Evolutionary conservation across 495 filamentous ascomycete species (phyloP), one percentile per base, ranked within the genome.

Genomic region (Geopyxis carbonaria): DNA sequence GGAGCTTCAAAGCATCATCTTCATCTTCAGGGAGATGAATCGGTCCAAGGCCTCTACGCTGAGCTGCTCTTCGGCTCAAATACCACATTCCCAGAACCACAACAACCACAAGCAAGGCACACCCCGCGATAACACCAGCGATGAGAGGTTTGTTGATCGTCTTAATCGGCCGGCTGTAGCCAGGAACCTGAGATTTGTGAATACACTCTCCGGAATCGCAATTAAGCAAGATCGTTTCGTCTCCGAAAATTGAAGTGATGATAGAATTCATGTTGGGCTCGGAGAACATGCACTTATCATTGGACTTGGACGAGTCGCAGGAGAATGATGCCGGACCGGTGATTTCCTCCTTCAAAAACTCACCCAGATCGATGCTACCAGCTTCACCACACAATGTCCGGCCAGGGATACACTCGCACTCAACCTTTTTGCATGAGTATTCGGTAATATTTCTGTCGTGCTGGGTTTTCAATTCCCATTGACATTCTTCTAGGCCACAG

Each of bases 81-180:
- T 86, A 92, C 86, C 87, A 97, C 15, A 92, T 70, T 5, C 72
- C 49, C 21, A 95, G 59, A 37, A 94, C 80, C 28, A 82, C 73
- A 5, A 72, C 76, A 16, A 94, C 84, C 5, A 95, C 66, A 52
- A 97, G 94, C 0, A 97, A 63, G 2, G 76, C 74, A 57, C 72
- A 80, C 18, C 75, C 84, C 6, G 86, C 86, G 55, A 97, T 95
- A 35, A 91, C 82, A 23, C 82, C 77, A 14, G 89, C 89, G 50
- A 97, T 95, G 31, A 97, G 64, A 8, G 91, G 89, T 0, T 86
- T 97, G 57, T 97, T 97, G 63, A 97, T 95, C 51, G 78, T 75
- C 61, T 94, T 94, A 35, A 95, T 65, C 3, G 86, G 80, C 28
- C 83, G 71, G 38, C 78, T 62, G 55, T 89, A 95, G 20, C 89